Evolutionary conservation across 495 filamentous ascomycete genomes (phyloP).

Genomic region (Penicillium coprophilum): DNA sequence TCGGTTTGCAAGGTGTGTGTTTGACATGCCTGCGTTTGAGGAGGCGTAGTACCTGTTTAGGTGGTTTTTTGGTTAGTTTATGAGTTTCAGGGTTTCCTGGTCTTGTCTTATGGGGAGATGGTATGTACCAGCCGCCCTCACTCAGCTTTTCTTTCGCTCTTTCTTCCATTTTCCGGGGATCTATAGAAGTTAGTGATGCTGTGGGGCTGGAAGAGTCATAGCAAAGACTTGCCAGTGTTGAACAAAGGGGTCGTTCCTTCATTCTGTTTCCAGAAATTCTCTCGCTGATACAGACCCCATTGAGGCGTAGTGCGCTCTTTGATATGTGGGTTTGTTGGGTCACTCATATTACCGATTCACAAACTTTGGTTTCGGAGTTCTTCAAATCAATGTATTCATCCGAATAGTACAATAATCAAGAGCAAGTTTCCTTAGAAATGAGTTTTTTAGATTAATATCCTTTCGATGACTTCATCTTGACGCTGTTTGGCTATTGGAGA

Average conservation of each 20-base stretch:
- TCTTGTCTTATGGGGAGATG: background rate
- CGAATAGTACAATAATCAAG: background rate
- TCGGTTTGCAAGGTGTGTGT: slow-evolving; percentile 65
- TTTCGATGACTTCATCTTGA: slow-evolving; percentile 38
- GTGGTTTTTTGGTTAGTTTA: too few species aligned
- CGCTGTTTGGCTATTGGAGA: slow-evolving; percentile 13
- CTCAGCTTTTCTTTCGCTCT: slow-evolving; percentile 57
- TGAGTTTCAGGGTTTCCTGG: background rate
- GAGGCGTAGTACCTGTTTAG: slow-evolving; percentile 56
- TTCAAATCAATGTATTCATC: background rate
- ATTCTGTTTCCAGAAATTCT: slow-evolving; percentile 60
- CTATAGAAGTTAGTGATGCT: slow-evolving; percentile 16
- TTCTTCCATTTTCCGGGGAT: slow-evolving; percentile 58
- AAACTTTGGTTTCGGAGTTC: background rate
- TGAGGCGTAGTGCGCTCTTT: slow-evolving; percentile 56
- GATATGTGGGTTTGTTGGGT: slow-evolving; percentile 59
- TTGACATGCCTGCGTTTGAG: slow-evolving; percentile 63
- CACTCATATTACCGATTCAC: slow-evolving; percentile 41
- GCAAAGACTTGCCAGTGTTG: slow-evolving; percentile 44
- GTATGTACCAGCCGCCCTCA: slow-evolving; percentile 33
- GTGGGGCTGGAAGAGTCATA: background rate
- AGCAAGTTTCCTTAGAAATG: background rate
- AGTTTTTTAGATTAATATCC: slow-evolving; percentile 6
- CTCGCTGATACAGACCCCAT: slow-evolving; percentile 61
- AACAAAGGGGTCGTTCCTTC: slow-evolving; percentile 55